A percentile compares a stretch with the other conserved stretches of the same genome.
Conservation (phyloP, 345 rosid genomes). For the Eucalyptus fibrosa region DNA sequence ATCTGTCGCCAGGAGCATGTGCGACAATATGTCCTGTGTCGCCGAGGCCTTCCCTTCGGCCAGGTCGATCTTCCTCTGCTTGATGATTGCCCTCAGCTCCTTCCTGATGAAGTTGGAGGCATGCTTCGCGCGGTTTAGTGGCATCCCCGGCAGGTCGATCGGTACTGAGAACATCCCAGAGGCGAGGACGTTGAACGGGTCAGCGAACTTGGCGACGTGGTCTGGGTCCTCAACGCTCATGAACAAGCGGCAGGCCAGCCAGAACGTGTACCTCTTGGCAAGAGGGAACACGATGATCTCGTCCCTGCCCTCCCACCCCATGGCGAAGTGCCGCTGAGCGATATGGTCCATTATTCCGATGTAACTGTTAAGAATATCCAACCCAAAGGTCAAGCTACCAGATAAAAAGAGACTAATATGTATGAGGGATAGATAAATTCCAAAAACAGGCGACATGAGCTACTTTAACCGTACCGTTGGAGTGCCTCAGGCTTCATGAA, state of each 20-base stretch:
- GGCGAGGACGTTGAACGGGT: background rate
- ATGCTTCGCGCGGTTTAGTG: background rate
- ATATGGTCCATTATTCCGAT: constrained; percentile 8
- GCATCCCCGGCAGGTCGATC: constrained; percentile 4
- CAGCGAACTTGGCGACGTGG: constrained; percentile 4
- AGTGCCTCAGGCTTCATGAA: constrained; percentile 7
- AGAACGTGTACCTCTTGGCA: constrained; percentile 3
- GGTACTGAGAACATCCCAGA: constrained; percentile 2
- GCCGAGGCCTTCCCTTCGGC: background rate
- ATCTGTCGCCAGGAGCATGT: constrained; percentile 4
- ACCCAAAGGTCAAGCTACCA: background rate
- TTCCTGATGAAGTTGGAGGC: constrained; percentile 6
- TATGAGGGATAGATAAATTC: background rate
- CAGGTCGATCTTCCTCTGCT: constrained; percentile 5
- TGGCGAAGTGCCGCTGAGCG: constrained; percentile 1
- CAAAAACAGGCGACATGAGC: background rate
- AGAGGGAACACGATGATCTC: constrained; percentile 1
- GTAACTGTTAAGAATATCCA: background rate
- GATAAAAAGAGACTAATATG: background rate
- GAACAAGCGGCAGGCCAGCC: constrained; percentile 5
- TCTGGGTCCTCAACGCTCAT: background rate
- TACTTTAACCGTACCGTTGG: background rate
- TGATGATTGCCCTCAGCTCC: background rate
- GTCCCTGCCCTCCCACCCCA: constrained; percentile 4
- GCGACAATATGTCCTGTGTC: constrained; percentile 2